phyloP scores from a whole-genome alignment of 2,329 filamentous ascomycete species.

The Coniochaeta hoffmannii region DNA sequence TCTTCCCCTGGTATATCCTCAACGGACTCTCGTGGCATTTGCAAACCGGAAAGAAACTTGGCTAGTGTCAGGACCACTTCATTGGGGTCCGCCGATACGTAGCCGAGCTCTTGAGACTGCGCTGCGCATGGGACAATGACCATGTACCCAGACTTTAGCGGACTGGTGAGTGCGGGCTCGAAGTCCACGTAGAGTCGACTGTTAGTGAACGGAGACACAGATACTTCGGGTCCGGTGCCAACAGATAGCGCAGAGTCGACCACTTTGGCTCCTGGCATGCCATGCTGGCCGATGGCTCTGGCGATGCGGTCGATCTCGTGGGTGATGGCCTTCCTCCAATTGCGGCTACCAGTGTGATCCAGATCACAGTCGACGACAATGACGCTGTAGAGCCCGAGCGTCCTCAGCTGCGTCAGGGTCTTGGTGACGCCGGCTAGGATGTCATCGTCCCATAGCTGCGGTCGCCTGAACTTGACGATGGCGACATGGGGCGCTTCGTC shows the following conservation, averaged over 20 bases:
- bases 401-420: conserved; percentile 76
- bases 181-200: conserved; percentile 31
- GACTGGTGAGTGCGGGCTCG: conserved; percentile 52
- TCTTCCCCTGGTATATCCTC: conserved; percentile 31
- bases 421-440: conserved; percentile 70
- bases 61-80: conserved; percentile 72
- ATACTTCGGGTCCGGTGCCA: conserved; percentile 16
- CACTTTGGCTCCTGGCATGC: conserved; percentile 59
- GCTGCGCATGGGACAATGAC: conserved; percentile 56
- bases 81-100: conserved; percentile 35
- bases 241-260: conserved; percentile 49
- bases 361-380: conserved; percentile 70
- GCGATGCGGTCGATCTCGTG: conserved; percentile 67
- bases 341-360: conserved; percentile 25
- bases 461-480: conserved; percentile 73
- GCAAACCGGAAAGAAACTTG: conserved; percentile 64
- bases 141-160: conserved; percentile 61
- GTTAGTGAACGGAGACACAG: conserved; percentile 24
- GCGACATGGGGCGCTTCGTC: conserved; percentile 60
- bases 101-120: conserved; percentile 30
- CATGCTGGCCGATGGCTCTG: conserved; percentile 65
- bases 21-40: conserved; percentile 25
- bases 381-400: conserved; percentile 73
- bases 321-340: conserved; percentile 37
- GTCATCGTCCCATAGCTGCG: conserved; percentile 61